Evolutionary conservation across 2,329 filamentous ascomycete species (phyloP).

Genomic region (Pezicula rhizophila): DNA sequence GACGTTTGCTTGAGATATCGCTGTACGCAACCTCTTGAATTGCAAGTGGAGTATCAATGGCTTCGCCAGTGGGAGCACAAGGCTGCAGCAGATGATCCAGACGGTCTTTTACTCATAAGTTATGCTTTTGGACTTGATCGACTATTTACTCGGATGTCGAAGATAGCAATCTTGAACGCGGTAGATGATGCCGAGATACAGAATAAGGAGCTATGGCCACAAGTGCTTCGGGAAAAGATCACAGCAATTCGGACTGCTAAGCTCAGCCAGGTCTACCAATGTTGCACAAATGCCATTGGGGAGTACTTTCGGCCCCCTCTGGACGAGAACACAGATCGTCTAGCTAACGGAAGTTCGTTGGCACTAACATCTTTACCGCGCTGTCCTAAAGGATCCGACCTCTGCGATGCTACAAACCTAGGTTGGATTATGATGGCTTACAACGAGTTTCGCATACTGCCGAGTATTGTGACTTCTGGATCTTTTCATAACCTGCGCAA

Average conservation of each 20-base stretch:
- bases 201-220: constrained; percentile 38
- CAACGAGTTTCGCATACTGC: constrained; percentile 40
- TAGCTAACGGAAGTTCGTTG: constrained; percentile 17
- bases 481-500: constrained; percentile 15
- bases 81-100: constrained; percentile 39
- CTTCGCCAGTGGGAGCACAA: constrained; percentile 45
- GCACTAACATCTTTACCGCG: constrained; percentile 35
- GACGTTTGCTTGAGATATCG: constrained; percentile 44
- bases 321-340: constrained; percentile 6
- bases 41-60: constrained; percentile 45
- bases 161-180: constrained; percentile 41
- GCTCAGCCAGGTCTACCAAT: constrained; percentile 42
- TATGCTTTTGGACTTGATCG: constrained; percentile 45
- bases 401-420: constrained; percentile 46
- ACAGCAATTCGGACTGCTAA: constrained; percentile 43
- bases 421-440: constrained; percentile 49
- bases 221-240: constrained; percentile 40
- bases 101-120: constrained; percentile 44
- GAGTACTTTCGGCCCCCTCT: constrained; percentile 36
- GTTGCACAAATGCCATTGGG: constrained; percentile 36
- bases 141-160: constrained; percentile 44
- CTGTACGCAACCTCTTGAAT: constrained; percentile 44
- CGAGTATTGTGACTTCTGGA: constrained; percentile 31
- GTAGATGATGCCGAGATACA: constrained; percentile 37
- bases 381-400: constrained; percentile 43